Conservation (phyloP, 1,139 yeast species). For the Meyerozyma elateridarum region DNA sequence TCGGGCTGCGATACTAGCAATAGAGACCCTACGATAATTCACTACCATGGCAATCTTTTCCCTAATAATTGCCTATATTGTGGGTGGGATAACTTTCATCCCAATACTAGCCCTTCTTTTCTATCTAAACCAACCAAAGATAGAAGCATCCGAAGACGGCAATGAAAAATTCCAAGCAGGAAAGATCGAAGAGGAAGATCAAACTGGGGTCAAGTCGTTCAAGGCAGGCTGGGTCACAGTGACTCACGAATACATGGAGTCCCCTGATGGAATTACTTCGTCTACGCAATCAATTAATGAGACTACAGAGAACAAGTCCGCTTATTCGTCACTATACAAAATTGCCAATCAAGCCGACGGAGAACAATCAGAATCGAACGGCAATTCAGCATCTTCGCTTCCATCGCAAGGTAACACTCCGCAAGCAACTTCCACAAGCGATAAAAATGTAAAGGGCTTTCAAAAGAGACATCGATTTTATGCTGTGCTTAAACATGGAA, state of each 20-base stretch:
- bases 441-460: slow-evolving; percentile 14
- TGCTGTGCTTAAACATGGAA: slow-evolving; percentile 78
- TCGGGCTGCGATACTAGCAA: no score
- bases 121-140: no score
- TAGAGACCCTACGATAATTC: no score
- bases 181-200: slow-evolving; percentile 52
- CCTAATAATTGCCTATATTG: no score
- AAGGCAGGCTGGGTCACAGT: slow-evolving; percentile 81
- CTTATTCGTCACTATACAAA: slow-evolving; percentile 57
- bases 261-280: slow-evolving; percentile 32
- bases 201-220: slow-evolving; percentile 60
- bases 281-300: slow-evolving; percentile 35
- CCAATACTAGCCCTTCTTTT: no score
- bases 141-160: slow-evolving; percentile 11
- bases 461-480: slow-evolving; percentile 57
- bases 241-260: slow-evolving; percentile 66
- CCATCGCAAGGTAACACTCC: slow-evolving; percentile 1
- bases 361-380: slow-evolving; percentile 18
- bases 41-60: no score
- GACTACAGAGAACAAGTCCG: slow-evolving; percentile 43
- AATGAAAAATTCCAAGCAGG: slow-evolving; percentile 47
- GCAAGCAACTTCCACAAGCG: slow-evolving; percentile 6
- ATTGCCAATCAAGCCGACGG: slow-evolving; percentile 36
- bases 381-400: slow-evolving; percentile 16
- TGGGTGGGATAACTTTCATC: no score